Conservation (phyloP, 306 rosid species). For the Cercis canadensis region DNA sequence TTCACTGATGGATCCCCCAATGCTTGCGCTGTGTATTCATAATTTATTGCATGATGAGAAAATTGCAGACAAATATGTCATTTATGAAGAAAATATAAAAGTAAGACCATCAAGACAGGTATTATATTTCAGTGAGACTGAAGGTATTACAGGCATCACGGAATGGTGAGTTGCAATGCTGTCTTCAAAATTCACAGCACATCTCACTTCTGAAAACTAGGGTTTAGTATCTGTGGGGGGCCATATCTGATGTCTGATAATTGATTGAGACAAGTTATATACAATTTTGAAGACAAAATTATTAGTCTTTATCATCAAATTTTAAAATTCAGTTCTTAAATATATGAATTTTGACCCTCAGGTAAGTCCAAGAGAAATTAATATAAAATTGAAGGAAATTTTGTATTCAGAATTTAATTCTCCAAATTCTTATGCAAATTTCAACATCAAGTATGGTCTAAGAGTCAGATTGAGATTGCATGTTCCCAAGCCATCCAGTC, state of each 20-base stretch:
- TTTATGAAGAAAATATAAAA: slow-evolving; percentile 3
- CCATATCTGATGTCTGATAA: background rate
- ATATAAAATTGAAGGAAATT: background rate
- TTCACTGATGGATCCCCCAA: slow-evolving; percentile 88
- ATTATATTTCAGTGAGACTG: background rate
- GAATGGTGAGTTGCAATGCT: no score
- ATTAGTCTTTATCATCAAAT: background rate
- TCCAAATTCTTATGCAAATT: background rate
- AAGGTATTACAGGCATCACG: background rate
- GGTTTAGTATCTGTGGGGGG: background rate
- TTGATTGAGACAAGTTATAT: no score
- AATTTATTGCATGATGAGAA: slow-evolving; percentile 40
- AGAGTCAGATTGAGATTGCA: no score
- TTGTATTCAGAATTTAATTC: background rate
- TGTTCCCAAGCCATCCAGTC: no score
- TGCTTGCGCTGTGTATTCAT: slow-evolving; percentile 73
- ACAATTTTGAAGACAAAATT: no score
- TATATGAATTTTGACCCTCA: background rate
- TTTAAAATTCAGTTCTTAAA: background rate
- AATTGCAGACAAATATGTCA: slow-evolving; percentile 20
- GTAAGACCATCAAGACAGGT: slow-evolving; percentile 14
- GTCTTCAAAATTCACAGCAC: no score
- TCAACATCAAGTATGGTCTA: background rate
- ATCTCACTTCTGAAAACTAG: no score
- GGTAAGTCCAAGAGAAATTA: background rate